Evolutionary conservation across 2,329 filamentous ascomycete genomes (phyloP), one percentile per base, ranked within the genome.

Genomic region (Diaporthe sp.): DNA sequence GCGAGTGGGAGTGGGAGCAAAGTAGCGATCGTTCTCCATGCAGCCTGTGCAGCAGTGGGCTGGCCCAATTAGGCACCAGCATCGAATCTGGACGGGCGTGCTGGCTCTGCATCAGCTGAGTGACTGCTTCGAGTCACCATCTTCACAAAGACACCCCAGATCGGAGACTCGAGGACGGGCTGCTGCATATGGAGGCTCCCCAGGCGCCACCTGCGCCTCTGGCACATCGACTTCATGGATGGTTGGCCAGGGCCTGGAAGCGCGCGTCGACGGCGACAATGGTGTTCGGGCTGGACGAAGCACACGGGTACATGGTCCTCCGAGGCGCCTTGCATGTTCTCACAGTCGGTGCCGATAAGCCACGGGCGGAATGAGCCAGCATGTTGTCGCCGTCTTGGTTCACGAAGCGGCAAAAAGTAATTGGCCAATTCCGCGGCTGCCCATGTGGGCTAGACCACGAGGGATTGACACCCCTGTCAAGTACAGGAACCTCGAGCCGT

Each of bases 51-150:
- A 73, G 46, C 13, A 62, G 46, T 55, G 25, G 58, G 51, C 39
- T 44, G 44, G 31, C 46, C 71, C 34, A n/a, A 62, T n/a, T 51
- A 61, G 71, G 71, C 46, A 60, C 60, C 58, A 73, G 58, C 37
- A 53, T 73, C 46, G 71, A 42, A 65, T 65, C 46, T 65, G 71
- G 71, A 65, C 28, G n/a, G 39, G 22, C 71, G n/a, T 34, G 46
- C 65, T 68, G 46, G 65, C 46, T 53, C 4, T 53, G 31, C 46
- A 68, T 53, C 22, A 68, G 65, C 65, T 68, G 65, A 68, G 34
- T 25, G 34, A 68, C 46, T 68, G 22, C 44, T 51, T 68, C 62
- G 62, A 68, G 65, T 53, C 65, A 53, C 65, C 31, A 68, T 39
- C 22, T 25, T 22, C 65, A 51, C 19, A n/a, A 2, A 28, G 31